Evolutionary conservation across 1,284 basidiomycete species (phyloP), one percentile per base, ranked within the genome.

Genomic region (Stygiomarasmius scandens): DNA sequence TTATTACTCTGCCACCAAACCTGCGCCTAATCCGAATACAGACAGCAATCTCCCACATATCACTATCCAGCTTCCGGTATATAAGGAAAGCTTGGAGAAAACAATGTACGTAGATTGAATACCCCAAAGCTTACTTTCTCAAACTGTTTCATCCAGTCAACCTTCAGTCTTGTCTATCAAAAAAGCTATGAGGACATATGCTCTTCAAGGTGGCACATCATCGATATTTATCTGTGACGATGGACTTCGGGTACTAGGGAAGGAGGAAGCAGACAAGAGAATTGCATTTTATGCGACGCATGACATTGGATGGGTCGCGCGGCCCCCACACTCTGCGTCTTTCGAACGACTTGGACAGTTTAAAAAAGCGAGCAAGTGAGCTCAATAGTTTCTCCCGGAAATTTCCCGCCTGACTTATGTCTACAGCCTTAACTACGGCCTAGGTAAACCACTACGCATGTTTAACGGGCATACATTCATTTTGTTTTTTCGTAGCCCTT

Each of bases 111-210:
- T 75, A 3, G 41, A 27, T 46, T 47, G 41, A 49, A 45, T 25
- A 50, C n/a, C n/a, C n/a, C n/a, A n/a, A n/a, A n/a, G n/a, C n/a
- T n/a, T n/a, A n/a, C n/a, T n/a, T n/a, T n/a, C n/a, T n/a, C n/a
- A n/a, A 19, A 46, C n/a, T 25, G 52, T 54, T 38, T 43, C 34
- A 22, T 43, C 11, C 63, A 87, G 86, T 49, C 76, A 79, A 2
- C 92, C 91, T 0, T 93, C 92, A 1, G 85, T 95, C 41, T 87
- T 88, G 59, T 93, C 90, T 0, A 76, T 95, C 58, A 92, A 95
- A 74, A 87, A 87, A 66, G 92, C 92, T 1, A 94, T 94, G 85
- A 88, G 90, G 69, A 94, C 90, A 6, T 93, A 93, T 67, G 90
- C 91, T 19, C 81, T 89, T 0, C 90, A 93, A 68, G 91, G 90